Percentiles rank a stretch among this genome's conserved stretches.
phyloP scores from a whole-genome alignment of 441 rosid species.

The Eutrema salsugineum region DNA sequence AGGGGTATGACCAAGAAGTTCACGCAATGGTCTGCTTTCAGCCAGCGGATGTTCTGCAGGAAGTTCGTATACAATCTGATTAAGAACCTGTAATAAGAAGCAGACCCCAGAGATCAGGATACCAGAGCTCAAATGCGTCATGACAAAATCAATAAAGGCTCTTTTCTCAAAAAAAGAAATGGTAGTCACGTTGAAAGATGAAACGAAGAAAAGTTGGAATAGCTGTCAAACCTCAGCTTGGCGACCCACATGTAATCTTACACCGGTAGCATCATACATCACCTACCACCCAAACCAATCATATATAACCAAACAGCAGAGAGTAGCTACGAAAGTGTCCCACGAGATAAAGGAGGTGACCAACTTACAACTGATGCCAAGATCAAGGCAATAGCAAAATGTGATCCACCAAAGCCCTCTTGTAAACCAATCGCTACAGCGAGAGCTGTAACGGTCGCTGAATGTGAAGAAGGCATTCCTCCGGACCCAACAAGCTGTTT shows the following conservation, averaged over 20 bases:
- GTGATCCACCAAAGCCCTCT: slow-evolving; percentile 56
- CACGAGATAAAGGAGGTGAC: neutral
- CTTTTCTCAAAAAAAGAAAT: neutral
- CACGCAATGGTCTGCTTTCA: slow-evolving; percentile 68
- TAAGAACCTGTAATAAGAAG: slow-evolving; percentile 47
- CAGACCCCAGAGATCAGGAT: neutral
- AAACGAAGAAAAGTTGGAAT: slow-evolving; percentile 7
- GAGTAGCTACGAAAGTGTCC: neutral
- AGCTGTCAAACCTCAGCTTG: slow-evolving; percentile 61
- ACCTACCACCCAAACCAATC: slow-evolving; percentile 42
- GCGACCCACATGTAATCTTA: slow-evolving; percentile 66
- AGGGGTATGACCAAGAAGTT: slow-evolving; percentile 79
- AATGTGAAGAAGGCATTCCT: slow-evolving; percentile 71
- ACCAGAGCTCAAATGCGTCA: neutral
- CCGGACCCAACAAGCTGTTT: slow-evolving; percentile 60
- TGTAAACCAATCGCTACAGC: slow-evolving; percentile 50
- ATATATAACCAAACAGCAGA: neutral
- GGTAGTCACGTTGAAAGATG: neutral
- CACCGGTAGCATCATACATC: slow-evolving; percentile 78
- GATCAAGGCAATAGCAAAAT: slow-evolving; percentile 41
- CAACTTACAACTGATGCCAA: slow-evolving; percentile 19
- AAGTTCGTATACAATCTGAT: slow-evolving; percentile 78
- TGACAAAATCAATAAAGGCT: neutral
- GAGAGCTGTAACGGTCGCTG: slow-evolving; percentile 59
- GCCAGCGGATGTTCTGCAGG: slow-evolving; percentile 80